Conservation (phyloP, 352 stramenopile genomes). For the Phytophthora citrophthora region DNA sequence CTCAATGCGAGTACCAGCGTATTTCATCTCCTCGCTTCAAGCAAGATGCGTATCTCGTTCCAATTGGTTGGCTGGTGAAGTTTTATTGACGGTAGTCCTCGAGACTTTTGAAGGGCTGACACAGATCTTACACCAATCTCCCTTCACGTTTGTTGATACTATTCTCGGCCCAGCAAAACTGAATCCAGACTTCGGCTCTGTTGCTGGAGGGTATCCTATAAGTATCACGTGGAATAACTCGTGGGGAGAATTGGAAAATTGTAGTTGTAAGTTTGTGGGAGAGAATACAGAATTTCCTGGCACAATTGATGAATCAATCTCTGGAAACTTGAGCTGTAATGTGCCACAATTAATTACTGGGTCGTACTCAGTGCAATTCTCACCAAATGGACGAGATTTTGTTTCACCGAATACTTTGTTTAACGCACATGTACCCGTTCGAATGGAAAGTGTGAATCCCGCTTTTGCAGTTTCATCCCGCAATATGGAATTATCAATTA, state of each 20-base stretch:
- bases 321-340: constrained; percentile 15
- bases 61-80: constrained; percentile 4
- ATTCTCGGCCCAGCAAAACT: constrained; percentile 15
- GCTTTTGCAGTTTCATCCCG: constrained; percentile 21
- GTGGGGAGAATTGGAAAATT: constrained; percentile 11
- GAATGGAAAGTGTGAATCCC: constrained; percentile 24
- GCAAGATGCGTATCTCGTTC: constrained; percentile 37
- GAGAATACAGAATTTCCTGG: constrained; percentile 6
- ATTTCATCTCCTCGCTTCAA: constrained; percentile 26
- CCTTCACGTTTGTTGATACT: constrained; percentile 23
- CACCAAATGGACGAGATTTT: constrained; percentile 48
- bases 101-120: constrained; percentile 14
- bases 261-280: constrained; percentile 35
- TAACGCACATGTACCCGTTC: constrained; percentile 32
- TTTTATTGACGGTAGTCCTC: constrained; percentile 26
- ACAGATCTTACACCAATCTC: constrained; percentile 31
- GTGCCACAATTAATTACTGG: constrained; percentile 33
- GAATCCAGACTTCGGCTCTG: constrained; percentile 36
- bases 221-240: constrained; percentile 23
- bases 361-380: constrained; percentile 39
- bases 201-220: constrained; percentile 29
- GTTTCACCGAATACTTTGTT: constrained; percentile 23
- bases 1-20: constrained; percentile 11
- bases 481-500: constrained; percentile 26
- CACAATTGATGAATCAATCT: background rate